Base-by-base conservation (phyloP, 164 flowering plant genomes). In the Annona cherimola region DNA sequence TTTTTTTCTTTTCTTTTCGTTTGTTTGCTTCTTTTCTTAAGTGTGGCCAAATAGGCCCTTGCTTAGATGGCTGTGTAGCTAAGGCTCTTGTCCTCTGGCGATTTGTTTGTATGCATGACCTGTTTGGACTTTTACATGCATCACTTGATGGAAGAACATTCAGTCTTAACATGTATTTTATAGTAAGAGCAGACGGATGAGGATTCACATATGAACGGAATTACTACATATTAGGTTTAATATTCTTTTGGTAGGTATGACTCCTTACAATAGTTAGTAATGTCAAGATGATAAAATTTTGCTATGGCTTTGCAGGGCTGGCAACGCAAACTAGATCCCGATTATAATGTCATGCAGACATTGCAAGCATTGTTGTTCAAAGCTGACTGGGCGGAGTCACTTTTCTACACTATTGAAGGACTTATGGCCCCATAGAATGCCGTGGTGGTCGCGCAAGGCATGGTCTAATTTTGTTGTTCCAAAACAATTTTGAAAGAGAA, bases 321-420 rank as follows among this genome's bases (percentile, higher is more conserved):
- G 90, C 90, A 87, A 73, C 78, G 82, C 70, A 87, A 85, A 74
- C 84, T 87, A 35, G 88, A 87, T 75, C 90, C 90, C 39, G 85
- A 74, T 43, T 85, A 87, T 69, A 77, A 87, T 67, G 83, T 81
- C 55, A 74, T 87, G 84, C 71, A 78, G 40, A 79, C 90, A 6
- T 59, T 85, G 66, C 86, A 80, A 61, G 69, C 77, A 40, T 70
- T 87, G 79, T 75, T 87, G 67, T 83, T 85, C 74, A 87, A 80
- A 76, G 84, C 61, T 54, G 86, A 85, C 67, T 85, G 81, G 90
- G 90, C 79, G 14, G 80, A 83, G 73, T 85, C 88, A 63, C 84
- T 85, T 16, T n/a, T 63, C 62, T 84, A 85, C 77, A 85, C 88
- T 42, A 69, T 75, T 44, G 73, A 69, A 55, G 73, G 69, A 18